Evolutionary conservation across 805 yeast species (phyloP).

Genomic region (Jamesozyma piceae): DNA sequence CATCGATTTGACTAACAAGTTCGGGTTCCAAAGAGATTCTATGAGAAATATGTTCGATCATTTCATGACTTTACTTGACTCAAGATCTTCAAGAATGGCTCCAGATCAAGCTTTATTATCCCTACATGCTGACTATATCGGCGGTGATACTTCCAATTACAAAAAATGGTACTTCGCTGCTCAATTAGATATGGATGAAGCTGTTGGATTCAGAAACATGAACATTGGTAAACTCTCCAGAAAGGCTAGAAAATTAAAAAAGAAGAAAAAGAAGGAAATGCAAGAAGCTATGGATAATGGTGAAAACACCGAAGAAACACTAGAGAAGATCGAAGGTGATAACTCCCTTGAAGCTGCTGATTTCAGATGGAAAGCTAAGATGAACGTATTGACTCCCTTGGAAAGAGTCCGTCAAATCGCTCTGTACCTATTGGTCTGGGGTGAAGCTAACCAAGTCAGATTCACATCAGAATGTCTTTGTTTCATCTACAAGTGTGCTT

Average conservation of each 20-base stretch:
- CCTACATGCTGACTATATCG: conserved; percentile 79
- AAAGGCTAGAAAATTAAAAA: conserved; percentile 72
- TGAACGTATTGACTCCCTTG: conserved; percentile 62
- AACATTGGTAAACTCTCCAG: conserved; percentile 58
- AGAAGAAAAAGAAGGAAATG: conserved; percentile 62
- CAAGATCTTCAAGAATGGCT: conserved; percentile 80
- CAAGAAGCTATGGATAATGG: conserved; percentile 47
- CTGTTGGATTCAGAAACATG: conserved; percentile 77
- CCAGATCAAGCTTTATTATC: conserved; percentile 80
- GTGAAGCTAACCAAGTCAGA: conserved; percentile 90
- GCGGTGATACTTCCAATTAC: conserved; percentile 79
- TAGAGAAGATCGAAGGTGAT: conserved; percentile 69
- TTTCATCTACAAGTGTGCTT: conserved; percentile 91
- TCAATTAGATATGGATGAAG: conserved; percentile 77
- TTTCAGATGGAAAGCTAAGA: conserved; percentile 73
- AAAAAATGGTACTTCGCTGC: conserved; percentile 87
- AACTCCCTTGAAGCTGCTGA: conserved; percentile 77
- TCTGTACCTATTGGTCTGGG: conserved; percentile 70
- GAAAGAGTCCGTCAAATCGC: conserved; percentile 76
- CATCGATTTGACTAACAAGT: conserved; percentile 71
- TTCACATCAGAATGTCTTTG: conserved; percentile 85
- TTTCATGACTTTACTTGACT: conserved; percentile 75
- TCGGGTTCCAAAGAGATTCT: conserved; percentile 87
- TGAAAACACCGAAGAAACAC: conserved; percentile 49
- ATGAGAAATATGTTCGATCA: conserved; percentile 88